phyloP scores from a whole-genome alignment of 1,139 yeast genomes.

The Magnusiomyces ingens region DNA sequence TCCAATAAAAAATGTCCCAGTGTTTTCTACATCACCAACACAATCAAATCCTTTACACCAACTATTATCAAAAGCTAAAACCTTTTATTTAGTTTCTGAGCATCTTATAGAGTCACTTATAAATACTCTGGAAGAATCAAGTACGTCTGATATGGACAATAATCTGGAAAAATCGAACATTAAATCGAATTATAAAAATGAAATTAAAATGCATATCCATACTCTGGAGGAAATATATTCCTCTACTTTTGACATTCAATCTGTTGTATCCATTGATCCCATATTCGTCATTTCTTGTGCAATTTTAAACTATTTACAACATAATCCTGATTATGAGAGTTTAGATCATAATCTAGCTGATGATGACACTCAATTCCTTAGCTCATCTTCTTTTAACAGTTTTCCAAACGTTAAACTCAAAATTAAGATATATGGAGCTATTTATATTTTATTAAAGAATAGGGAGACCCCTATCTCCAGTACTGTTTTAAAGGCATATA shows the following conservation, averaged over 20 bases:
- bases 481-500: not conserved
- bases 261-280: not conserved
- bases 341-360: not conserved
- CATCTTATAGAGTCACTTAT: too few relatives aligned
- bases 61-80: too few relatives aligned
- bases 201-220: not conserved
- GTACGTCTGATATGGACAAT: too few relatives aligned
- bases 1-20: not conserved
- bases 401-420: not conserved
- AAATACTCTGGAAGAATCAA: too few relatives aligned
- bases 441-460: not conserved
- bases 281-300: not conserved
- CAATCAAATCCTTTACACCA: not conserved
- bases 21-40: not conserved
- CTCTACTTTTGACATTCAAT: not conserved
- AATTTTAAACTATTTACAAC: not conserved
- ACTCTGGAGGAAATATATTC: not conserved
- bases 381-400: not conserved
- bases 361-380: too few relatives aligned
- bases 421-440: conserved; percentile 1
- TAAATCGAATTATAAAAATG: not conserved
- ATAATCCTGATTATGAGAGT: not conserved
- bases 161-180: not conserved
- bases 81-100: too few relatives aligned
- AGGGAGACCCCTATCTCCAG: not conserved